Base-by-base conservation (phyloP, 1,139 yeast genomes). In the Casaregolazyma lundiana region DNA sequence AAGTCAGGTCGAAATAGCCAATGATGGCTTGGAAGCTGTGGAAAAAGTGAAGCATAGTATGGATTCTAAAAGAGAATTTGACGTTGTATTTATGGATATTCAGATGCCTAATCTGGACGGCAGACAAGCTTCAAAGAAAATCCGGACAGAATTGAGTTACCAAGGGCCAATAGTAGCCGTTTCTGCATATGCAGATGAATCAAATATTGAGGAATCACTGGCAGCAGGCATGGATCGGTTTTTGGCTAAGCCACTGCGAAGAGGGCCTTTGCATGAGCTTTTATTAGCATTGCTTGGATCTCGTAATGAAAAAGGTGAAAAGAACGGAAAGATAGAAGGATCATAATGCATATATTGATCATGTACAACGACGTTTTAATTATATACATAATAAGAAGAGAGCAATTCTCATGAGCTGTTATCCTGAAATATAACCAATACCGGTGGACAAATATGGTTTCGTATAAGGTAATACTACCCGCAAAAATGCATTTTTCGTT, bases 61-160 rank as follows among this genome's bases (percentile, higher is more conserved):
- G 13, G 50, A 52, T 3, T 81, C 77, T 53, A 77, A 78, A 51
- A 55, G 70, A 57, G 82, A 78, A 11, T 87, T 72, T 62, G 92
- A 87, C 58, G 68, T 90, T 45, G 79, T 90, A 5, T 85, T 90
- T 62, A 90, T 90, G 97, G 98, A 90, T 67, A 92, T 90, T 37
- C 97, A 90, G 66, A 90, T 90, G 97, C 97, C 97, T 2, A 82
- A 81, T 57, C 75, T 89, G 55, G 97, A 90, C 63, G 98, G 98
- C 2, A 70, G 87, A 32, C 71, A 80, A 35, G 96, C 97, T 0
- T 88, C 97, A 0, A 76, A 71, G 51, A 72, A 76, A 61, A 84
- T 90, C 37, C 72, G 96, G 44, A 66, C 71, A 34, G 81, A 83
- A 44, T 64, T 84, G 51, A 70, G 73, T 4, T 85, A 74, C 59